Conservation (phyloP, 768 basidiomycete genomes). For the Boletellus ananas region DNA sequence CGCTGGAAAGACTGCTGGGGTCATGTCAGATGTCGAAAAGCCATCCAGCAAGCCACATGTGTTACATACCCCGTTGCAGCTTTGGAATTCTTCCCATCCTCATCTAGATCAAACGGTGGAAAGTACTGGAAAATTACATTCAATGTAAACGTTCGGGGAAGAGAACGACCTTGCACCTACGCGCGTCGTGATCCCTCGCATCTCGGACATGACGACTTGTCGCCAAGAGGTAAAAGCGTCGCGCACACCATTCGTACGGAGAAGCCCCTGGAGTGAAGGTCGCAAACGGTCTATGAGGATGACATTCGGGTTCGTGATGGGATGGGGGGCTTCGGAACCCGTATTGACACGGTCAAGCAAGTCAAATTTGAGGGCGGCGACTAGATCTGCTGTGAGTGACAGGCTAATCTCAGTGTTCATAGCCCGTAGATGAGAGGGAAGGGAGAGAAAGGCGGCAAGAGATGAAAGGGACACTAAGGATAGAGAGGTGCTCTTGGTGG, state of each 20-base stretch:
- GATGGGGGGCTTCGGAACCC: conserved; percentile 14
- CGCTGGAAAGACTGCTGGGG: conserved; percentile 41
- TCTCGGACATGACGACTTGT: conserved; percentile 59
- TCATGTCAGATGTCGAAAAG: conserved; percentile 2
- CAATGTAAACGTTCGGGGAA: neutral
- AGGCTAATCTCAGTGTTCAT: conserved; percentile 73
- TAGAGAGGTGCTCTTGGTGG: conserved; percentile 28
- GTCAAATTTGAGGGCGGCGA: conserved; percentile 66
- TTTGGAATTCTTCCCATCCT: conserved; percentile 41
- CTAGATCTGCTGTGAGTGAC: conserved; percentile 73
- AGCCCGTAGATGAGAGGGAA: conserved; percentile 69
- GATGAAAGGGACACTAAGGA: conserved; percentile 58
- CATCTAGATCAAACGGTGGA: conserved; percentile 55
- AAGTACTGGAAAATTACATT: conserved; percentile 42
- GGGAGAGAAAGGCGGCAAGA: conserved; percentile 65
- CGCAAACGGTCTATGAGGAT: conserved; percentile 59
- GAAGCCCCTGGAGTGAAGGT: conserved; percentile 74
- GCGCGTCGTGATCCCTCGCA: conserved; percentile 53
- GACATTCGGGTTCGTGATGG: conserved; percentile 32
- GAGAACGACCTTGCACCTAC: conserved; percentile 39
- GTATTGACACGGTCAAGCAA: conserved; percentile 49
- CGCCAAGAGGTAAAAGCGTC: conserved; percentile 69
- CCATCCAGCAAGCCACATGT: neutral
- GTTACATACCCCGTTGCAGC: conserved; percentile 22
- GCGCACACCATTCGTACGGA: conserved; percentile 66